phyloP scores from a whole-genome alignment of 2,329 filamentous ascomycete species.

The Lachnellula subtilissima region DNA sequence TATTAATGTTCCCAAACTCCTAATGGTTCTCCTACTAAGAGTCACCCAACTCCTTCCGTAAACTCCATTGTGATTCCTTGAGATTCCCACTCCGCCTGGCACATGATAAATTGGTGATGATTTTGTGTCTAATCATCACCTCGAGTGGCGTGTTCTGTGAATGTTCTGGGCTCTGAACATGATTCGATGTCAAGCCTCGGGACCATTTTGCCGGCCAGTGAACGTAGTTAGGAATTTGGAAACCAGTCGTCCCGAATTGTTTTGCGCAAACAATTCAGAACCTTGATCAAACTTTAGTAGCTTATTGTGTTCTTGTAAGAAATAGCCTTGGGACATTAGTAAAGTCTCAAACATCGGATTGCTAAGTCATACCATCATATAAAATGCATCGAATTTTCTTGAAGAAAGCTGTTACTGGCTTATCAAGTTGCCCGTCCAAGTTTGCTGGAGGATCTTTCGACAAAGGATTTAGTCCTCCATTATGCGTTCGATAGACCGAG shows the following conservation, averaged over 20 bases:
- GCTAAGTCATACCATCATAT: not conserved
- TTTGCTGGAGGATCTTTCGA: not conserved
- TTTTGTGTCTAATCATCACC: too few species aligned
- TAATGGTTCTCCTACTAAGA: too few species aligned
- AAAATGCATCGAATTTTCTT: slow-evolving; percentile 4
- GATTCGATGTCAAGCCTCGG: not conserved
- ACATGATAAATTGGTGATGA: too few species aligned
- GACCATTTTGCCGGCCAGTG: slow-evolving; percentile 28
- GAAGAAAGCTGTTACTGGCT: slow-evolving; percentile 3
- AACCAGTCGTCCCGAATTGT: slow-evolving; percentile 13
- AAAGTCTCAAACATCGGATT: not conserved
- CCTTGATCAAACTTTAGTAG: not conserved
- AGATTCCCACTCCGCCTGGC: too few species aligned
- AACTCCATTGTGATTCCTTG: too few species aligned
- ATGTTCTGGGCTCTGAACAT: too few species aligned
- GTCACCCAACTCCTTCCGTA: too few species aligned
- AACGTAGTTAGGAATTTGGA: slow-evolving; percentile 43
- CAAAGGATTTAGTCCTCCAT: slow-evolving; percentile 15
- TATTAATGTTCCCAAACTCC: too few species aligned
- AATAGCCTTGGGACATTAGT: not conserved
- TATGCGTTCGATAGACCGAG: slow-evolving; percentile 15
- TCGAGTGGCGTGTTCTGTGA: too few species aligned
- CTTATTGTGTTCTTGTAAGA: not conserved
- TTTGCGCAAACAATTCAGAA: slow-evolving; percentile 1
- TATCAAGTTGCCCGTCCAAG: slow-evolving; percentile 2